Evolutionary conservation across 345 rosid genomes (phyloP), one percentile per base, ranked within the genome.

Genomic region (Boechera retrofracta): DNA sequence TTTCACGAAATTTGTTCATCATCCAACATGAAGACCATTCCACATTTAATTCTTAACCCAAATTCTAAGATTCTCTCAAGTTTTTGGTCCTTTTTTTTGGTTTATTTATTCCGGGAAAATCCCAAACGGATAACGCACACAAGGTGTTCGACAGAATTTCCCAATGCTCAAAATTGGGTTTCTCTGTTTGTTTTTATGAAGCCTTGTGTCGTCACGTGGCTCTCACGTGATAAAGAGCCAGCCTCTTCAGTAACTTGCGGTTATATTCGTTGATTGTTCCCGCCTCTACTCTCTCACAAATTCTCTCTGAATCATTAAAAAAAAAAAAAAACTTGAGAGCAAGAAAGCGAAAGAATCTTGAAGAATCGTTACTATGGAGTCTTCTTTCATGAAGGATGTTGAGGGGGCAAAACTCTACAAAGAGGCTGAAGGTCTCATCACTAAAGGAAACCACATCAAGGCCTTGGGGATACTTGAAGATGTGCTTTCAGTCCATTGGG

Each of bases 101-200:
- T 0, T 16, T 26, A 10, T 28, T 6, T 12, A 13, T 3, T 56
- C 11, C 36, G 29, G 24, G 6, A 16, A 70, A 57, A 44, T 29
- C 65, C 8, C 31, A 29, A 16, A 67, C 2, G 31, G 32, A 9
- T 32, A 49, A 24, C 21, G 77, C 65, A 16, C 71, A 44, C 16
- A 74, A 74, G 26, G 7, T 64, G 71, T 54, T 74, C 12, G 77
- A 64, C 48, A 54, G 26, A 64, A 54, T 42, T 54, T 36, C 64
- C 42, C 71, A 73, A 8, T 7, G 56, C 26, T 2, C 42, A 16
- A 39, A 51, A 47, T 16, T 51, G 69, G 35, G 47, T 2, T 7
- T 32, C 47, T 45, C 9, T 58, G 21, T 26, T 18, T 26, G 16
- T 35, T 69, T 45, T 11, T 12, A 52, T 7, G 9, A 58, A 21